Base-by-base conservation (phyloP, 306 rosid genomes). In the Castanopsis chinensis region DNA sequence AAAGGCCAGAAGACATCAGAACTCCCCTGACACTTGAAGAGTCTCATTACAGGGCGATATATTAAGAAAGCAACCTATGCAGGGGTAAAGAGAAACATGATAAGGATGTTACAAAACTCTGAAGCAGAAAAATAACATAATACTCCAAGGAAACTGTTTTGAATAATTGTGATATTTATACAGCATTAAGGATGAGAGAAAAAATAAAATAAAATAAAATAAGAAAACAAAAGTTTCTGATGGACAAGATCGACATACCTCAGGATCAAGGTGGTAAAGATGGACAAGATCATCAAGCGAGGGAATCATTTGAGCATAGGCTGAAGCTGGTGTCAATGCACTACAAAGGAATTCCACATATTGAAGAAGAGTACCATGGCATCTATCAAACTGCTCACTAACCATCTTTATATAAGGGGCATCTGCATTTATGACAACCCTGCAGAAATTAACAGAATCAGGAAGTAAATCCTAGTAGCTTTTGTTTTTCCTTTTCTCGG, bases 391-490 rank as follows among this genome's bases (percentile, higher is more conserved):
- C 81, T 95, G 99, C 84, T 95, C 99, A 1, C 99, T 75, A 63
- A 95, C 91, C 99, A 95, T 93, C 91, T 93, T 95, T 78, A 95
- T 95, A 76, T 95, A 95, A 30, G 97, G 98, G 12, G 98, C 99
- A 86, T 88, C 90, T 53, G 99, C 93, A 84, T 87, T 85, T 72
- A 86, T 83, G 74, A 95, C 95, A 84, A 91, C 98, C 85, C 99
- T 95, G 94, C 86, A 90, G 71, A 80, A 73, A 71, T 79, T 53
- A 80, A 33, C 60, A 63, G 30, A 57, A 82, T 68, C 11, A 45
- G 13, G 61, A 55, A 54, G 11, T 19, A 32, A 5, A 71, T 54
- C 41, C 1, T 32, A 58, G 45, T 49, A 30, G 35, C 41, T 12
- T 53, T 55, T 13, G 51, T 10, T 19, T 35, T 33, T 1, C 1